Evolutionary conservation across 2,329 filamentous ascomycete genomes (phyloP), one percentile per base, ranked within the genome.

Genomic region (Aspergillus unguis): DNA sequence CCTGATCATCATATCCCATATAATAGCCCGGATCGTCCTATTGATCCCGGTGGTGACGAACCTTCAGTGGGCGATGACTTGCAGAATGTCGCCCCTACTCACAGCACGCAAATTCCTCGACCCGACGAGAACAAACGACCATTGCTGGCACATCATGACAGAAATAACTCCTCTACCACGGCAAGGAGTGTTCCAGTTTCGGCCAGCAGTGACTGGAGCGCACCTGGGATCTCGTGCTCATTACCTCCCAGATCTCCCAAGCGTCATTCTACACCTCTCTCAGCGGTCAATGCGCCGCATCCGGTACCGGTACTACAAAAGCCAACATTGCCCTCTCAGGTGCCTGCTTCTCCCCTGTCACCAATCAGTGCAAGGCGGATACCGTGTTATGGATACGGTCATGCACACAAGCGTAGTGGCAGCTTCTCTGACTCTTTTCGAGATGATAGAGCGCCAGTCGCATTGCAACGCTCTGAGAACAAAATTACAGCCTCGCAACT

Each of bases 401-500:
- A 81, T 57, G 69, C 76, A 2, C 91, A 96, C 71, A 92, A 90
- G 70, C 85, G 91, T 25, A 95, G 89, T 65, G 90, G 86, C 45
- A 96, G 92, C 67, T 86, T 94, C 62, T 89, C 88, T 0, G 90
- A 96, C 71, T 92, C 92, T 1, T 71, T 92, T 47, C 79, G 90
- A 60, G 88, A 94, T 64, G 71, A 85, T 75, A 72, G 82, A 49
- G 71, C 78, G 8, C 80, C 80, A 2, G 63, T 82, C 6, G 77
- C 78, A 3, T 71, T 75, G 31, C 69, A 76, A 35, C 75, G 78
- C 53, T 63, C 70, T 35, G 69, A 78, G 31, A 66, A 69, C 46
- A 59, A 67, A 45, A 67, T 73, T 25, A 68, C 71, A 41, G 65
- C 70, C 44, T 65, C 85, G 11, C 71, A 85, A 10, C 78, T 86